Evolutionary conservation across 177 flowering plant species (phyloP), one percentile per base, ranked within the genome.

Genomic region (Vitis hybrid): DNA sequence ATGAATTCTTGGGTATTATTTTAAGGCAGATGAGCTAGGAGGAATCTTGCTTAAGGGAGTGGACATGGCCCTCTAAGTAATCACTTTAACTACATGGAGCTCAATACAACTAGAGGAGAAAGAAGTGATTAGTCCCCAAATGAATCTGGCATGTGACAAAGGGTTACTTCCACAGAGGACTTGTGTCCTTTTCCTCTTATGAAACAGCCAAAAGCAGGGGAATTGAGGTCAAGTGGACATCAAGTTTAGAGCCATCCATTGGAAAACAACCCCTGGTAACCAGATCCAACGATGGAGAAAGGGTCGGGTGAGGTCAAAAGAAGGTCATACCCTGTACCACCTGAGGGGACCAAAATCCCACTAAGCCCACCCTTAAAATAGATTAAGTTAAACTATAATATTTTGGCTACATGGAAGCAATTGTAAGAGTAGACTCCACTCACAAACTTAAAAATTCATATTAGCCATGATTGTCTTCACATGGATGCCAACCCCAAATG

Each of bases 271-370:
- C 48, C 50, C 57, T 40, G 23, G 8, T n/a, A 15, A 56, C 60
- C 18, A 45, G 61, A 77, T 81, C 82, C 74, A 69, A 79, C 13
- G 75, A 82, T 50, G 68, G 65, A 62, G 51, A 75, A 58, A 50
- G 54, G 9, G 14, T 56, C 14, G 54, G 55, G 18, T 5, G 7
- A 62, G 72, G 78, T 64, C 66, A 69, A 76, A 80, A 65, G 65
- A 58, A 45, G 49, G 71, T 56, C 64, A 49, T 23, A 64, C 21
- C 21, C 52, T 49, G 68, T 54, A 64, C 5, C 45, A 19, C 17
- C 5, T 18, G 26, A 52, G 79, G 81, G 87, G 84, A 76, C 83
- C 83, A 76, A 76, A 58, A 74, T 78, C 79, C 81, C 85, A 82
- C 79, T 79, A 59, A 67, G 12, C 56, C 69, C 48, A 30, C 40